These are phyloP conservation scores for Brassica hybrid DNA, from an alignment of 441 rosid genomes.

Conservation along the genomic window DNA sequence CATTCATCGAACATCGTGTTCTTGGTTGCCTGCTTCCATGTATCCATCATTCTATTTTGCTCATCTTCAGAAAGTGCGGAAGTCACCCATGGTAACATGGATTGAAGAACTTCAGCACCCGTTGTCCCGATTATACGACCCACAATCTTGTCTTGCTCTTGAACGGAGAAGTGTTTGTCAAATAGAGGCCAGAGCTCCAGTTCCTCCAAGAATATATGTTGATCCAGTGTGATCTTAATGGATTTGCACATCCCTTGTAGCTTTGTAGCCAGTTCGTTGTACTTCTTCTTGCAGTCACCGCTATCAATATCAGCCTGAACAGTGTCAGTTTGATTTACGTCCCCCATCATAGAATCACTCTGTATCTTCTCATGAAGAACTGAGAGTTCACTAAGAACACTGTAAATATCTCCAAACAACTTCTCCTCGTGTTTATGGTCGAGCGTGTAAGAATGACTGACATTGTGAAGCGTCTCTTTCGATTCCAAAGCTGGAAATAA, in stretches of 20 bases:
- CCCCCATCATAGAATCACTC: conserved; percentile 33
- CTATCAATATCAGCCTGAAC: conserved; percentile 34
- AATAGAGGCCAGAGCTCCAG: conserved; percentile 83
- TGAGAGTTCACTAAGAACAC: conserved; percentile 64
- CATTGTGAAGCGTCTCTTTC: conserved; percentile 78
- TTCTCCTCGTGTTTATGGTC: conserved; percentile 79
- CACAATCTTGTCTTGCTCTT: conserved; percentile 77
- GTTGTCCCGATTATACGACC: conserved; percentile 79
- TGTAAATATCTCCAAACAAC: conserved; percentile 70
- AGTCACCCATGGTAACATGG: conserved; percentile 87
- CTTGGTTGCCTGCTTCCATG: conserved; percentile 85
- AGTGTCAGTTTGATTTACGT: conserved; percentile 34
- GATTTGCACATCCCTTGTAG: conserved; percentile 87
- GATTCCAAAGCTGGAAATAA: conserved; percentile 79
- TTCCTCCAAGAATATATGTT: conserved; percentile 73
- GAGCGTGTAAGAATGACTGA: conserved; percentile 76
- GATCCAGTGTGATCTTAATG: conserved; percentile 66
- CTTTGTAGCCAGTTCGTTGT: conserved; percentile 63
- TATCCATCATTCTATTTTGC: conserved; percentile 81
- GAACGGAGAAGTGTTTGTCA: conserved; percentile 65
- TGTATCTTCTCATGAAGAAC: conserved; percentile 58
- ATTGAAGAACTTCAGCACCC: conserved; percentile 84
- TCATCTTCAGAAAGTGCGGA: conserved; percentile 75
- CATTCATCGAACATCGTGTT: conserved; percentile 85
- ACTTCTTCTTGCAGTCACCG: conserved; percentile 48